Conservation (phyloP, 169 alveolate species). For the Babesia bovis region DNA sequence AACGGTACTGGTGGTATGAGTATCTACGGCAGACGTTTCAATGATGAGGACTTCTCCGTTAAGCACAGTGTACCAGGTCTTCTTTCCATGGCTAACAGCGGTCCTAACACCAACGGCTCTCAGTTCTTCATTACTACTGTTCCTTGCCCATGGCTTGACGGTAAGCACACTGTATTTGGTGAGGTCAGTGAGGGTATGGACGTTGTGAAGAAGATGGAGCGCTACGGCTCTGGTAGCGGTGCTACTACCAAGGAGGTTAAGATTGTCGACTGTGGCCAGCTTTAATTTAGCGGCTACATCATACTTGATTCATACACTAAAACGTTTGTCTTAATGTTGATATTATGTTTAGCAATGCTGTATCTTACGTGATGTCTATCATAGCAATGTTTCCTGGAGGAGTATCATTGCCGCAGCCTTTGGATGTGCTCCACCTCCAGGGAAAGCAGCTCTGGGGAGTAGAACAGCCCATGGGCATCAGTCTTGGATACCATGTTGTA, state of each 20-base stretch:
- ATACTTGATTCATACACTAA: neutral
- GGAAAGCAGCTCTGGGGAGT: conserved; percentile 36
- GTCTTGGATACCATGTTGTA: neutral
- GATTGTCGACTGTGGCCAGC: conserved; percentile 91
- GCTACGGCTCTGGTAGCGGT: conserved; percentile 89
- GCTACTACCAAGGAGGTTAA: conserved; percentile 84
- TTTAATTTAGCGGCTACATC: conserved; percentile 25
- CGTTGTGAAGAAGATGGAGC: conserved; percentile 90
- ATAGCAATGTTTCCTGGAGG: neutral
- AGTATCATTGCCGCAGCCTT: conserved; percentile 22
- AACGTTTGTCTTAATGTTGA: neutral
- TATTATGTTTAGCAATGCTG: neutral
- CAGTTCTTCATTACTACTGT: conserved; percentile 94
- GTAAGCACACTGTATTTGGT: conserved; percentile 97
- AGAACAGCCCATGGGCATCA: conserved; percentile 23
- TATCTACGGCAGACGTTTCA: conserved; percentile 91
- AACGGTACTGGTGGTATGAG: conserved; percentile 96
- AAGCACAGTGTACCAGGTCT: conserved; percentile 91
- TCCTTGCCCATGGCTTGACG: conserved; percentile 94
- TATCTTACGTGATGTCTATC: neutral
- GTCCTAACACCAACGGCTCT: conserved; percentile 97
- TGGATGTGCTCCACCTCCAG: conserved; percentile 41
- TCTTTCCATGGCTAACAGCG: conserved; percentile 97
- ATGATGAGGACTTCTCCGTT: conserved; percentile 92
- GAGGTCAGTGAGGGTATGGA: conserved; percentile 87